Base-by-base conservation (phyloP, 495 filamentous ascomycete genomes). In the Aspergillus cavernicola region DNA sequence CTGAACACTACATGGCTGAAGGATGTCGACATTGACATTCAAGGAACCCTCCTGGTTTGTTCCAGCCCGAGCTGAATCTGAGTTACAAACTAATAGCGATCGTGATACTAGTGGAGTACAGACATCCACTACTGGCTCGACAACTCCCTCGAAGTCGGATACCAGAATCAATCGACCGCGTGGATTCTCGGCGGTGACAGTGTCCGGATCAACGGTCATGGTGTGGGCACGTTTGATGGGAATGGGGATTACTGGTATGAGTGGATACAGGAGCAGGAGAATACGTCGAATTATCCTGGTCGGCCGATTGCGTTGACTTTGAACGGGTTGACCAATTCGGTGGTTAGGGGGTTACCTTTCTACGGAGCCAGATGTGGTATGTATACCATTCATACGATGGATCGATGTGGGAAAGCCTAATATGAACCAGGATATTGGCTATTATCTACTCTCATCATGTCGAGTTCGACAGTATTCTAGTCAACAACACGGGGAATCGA, bases 141-240 rank as follows among this genome's bases (percentile, higher is more conserved):
- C 32, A 57, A 75, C 46, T 73, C 70, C n/a, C 41, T 77, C 18
- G 40, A 58, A 4, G 65, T 76, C 13, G 74, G 72, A 7, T 75
- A 75, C 49, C 76, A 79, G 57, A 79, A 76, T 44, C 75, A 77
- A 51, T 75, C 72, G 12, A 72, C 75, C 9, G 76, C 73, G 3
- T 76, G 65, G 42, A 56, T 70, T n/a, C 58, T 80, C 11, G 75
- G 76, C 7, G 76, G 75, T 5, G 60, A 68, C 20, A 72, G 75
- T 41, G 62, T 78, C 20, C 48, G 52, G 16, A 50, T 78, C 42
- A 51, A 70, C 26, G 73, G 71, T 0, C 53, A 69, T 47, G 74
- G 72, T 0, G 42, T 53, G 0, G 76, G 75, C 0, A 73, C 66
- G 1, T 57, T 78, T 2, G 54, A 77, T 50, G 76, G 76, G 5